Evolutionary conservation across 2,329 filamentous ascomycete genomes (phyloP), one percentile per base, ranked within the genome.

Genomic region (Cercospora sojina): DNA sequence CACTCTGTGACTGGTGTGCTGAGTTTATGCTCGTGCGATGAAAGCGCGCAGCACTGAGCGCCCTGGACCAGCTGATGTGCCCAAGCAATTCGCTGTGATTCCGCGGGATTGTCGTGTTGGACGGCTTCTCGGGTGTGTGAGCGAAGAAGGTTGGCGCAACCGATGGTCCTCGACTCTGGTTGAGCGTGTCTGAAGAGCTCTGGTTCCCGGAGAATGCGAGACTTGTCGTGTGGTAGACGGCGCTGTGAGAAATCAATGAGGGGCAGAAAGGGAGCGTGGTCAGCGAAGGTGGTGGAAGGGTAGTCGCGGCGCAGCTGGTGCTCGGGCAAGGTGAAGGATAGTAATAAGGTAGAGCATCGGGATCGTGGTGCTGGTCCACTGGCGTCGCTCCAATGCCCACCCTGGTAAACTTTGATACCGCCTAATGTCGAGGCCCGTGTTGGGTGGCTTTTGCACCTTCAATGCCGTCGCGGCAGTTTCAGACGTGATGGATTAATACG

Each of bases 321-420:
- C 10, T 43, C 29, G 64, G 38, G 35, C 47, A 43, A 58, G 18
- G 32, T 20, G 64, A 49, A 61, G 31, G 53, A 3, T 56, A 56
- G 53, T 56, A 56, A 56, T 56, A 56, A 56, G 53, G 53, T 35
- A 56, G 53, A 56, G 58, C 58, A 60, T 41, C 58, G 58, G 58
- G 38, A 60, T 60, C 58, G 58, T 43, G 58, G 10, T 27, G 35
- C 20, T 47, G 32, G 35, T 20, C 58, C 31, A 59, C 56, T 68
- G 66, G 64, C 57, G 59, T 27, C 31, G 59, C 63, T 65, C 32
- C 64, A 58, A 65, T 64, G 64, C 57, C 58, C 56, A 62, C 58
- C 64, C 67, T 57, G 29, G 67, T 51, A 66, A 68, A 68, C 55
- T 56, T 27, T 68, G 60, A 59, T 63, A 60, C 41, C 60, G 56